Conservation (phyloP, 1,139 yeast genomes). For the Geotrichum histeridarum region DNA sequence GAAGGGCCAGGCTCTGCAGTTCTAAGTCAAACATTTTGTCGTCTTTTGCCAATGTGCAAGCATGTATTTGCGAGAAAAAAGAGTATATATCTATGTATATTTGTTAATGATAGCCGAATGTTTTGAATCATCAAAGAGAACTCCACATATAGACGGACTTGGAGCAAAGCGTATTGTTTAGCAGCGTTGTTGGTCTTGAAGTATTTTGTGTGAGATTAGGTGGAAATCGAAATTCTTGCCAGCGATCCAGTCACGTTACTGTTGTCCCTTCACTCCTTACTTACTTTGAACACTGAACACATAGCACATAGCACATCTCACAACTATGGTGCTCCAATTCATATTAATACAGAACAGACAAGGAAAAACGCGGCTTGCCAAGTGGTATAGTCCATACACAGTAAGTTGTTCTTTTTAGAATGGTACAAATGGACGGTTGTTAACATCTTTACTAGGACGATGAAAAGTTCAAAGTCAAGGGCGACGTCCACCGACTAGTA, state of each 20-base stretch:
- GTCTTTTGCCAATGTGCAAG: background rate
- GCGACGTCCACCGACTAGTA: conserved; percentile 74
- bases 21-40: conserved; percentile 43
- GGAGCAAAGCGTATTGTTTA: no score
- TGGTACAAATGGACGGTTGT: background rate
- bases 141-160: background rate
- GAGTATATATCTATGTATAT: background rate
- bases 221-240: no score
- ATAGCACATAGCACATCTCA: background rate
- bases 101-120: conserved; percentile 8
- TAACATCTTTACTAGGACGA: conserved; percentile 39
- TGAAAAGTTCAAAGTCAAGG: conserved; percentile 49
- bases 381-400: conserved; percentile 57
- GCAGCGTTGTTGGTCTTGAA: no score
- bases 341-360: conserved; percentile 81
- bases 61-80: background rate
- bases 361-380: conserved; percentile 83
- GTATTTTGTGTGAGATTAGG: no score
- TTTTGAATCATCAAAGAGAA: background rate
- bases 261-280: background rate
- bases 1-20: conserved; percentile 98
- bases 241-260: conserved; percentile 1
- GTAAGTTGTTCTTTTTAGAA: conserved; percentile 28
- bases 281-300: background rate
- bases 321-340: conserved; percentile 66